Evolutionary conservation across 768 basidiomycete species (phyloP).

Genomic region (Suillus paluster): DNA sequence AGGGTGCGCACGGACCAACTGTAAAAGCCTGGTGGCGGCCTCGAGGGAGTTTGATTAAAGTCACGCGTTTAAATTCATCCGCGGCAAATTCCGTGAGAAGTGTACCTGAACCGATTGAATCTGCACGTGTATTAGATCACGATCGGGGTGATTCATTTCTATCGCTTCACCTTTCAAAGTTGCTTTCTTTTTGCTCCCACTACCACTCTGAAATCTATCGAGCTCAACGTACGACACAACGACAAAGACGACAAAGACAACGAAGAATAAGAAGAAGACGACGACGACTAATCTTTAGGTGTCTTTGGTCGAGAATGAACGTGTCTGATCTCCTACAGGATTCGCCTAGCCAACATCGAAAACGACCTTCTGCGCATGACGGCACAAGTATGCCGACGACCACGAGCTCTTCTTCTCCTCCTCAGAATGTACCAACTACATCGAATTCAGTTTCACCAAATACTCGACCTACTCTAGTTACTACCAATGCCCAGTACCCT

Average conservation of each 20-base stretch:
- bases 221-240: not conserved
- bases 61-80: conserved; percentile 1
- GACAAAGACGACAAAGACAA: not conserved
- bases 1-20: no score
- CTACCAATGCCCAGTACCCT: conserved; percentile 27
- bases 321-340: conserved; percentile 71
- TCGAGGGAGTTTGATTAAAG: not conserved
- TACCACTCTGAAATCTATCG: not conserved
- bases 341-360: conserved; percentile 63
- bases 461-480: no score
- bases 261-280: not conserved
- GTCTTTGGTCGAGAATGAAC: conserved; percentile 56
- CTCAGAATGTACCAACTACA: conserved; percentile 34
- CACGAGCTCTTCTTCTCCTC: conserved; percentile 34
- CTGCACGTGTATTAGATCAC: conserved; percentile 10
- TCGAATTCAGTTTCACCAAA: conserved; percentile 26
- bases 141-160: conserved; percentile 11
- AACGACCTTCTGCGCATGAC: conserved; percentile 32
- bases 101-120: conserved; percentile 2
- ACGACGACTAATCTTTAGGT: conserved; percentile 4
- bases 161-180: conserved; percentile 4
- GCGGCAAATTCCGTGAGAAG: not conserved
- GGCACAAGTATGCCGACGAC: conserved; percentile 23
- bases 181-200: conserved; percentile 10
- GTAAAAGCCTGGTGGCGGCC: no score